Evolutionary conservation across 2,329 filamentous ascomycete species (phyloP).

Genomic region (Orbilia oligospora): DNA sequence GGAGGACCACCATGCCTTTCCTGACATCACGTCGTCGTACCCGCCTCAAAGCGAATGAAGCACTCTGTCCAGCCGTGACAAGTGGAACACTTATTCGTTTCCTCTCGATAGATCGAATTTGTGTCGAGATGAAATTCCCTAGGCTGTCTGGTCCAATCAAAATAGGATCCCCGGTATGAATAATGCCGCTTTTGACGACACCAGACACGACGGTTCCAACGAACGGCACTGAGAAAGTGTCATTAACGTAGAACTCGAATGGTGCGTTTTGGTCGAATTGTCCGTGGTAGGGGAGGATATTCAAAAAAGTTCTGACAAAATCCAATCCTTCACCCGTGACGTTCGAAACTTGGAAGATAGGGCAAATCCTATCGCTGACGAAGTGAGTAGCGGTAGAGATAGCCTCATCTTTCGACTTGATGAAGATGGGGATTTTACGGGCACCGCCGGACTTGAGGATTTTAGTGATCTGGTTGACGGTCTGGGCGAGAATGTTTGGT

Average conservation of each 20-base stretch:
- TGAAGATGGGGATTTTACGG: constrained; percentile 94
- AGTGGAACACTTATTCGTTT: constrained; percentile 91
- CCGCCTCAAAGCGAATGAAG: constrained; percentile 89
- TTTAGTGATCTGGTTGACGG: constrained; percentile 88
- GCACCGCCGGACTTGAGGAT: constrained; percentile 95
- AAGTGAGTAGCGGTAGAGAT: constrained; percentile 95
- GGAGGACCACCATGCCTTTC: constrained; percentile 97
- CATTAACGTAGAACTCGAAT: constrained; percentile 96
- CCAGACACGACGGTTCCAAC: constrained; percentile 96
- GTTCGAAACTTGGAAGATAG: constrained; percentile 97
- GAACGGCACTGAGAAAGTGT: constrained; percentile 97
- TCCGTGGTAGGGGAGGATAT: constrained; percentile 93
- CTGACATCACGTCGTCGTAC: constrained; percentile 91
- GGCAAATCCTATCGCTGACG: constrained; percentile 93
- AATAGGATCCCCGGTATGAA: constrained; percentile 91
- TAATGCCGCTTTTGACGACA: constrained; percentile 79
- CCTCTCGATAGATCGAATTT: constrained; percentile 91
- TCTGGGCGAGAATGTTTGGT: constrained; percentile 93
- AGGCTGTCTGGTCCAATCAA: constrained; percentile 91
- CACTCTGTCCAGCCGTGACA: constrained; percentile 91
- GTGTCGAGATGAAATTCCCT: constrained; percentile 88
- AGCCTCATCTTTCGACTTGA: constrained; percentile 90
- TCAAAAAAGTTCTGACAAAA: constrained; percentile 90
- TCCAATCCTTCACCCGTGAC: constrained; percentile 94
- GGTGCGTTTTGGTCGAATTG: constrained; percentile 89